Conservation (phyloP, 257 asterid genomes). For the Anisodus tanguticus region DNA sequence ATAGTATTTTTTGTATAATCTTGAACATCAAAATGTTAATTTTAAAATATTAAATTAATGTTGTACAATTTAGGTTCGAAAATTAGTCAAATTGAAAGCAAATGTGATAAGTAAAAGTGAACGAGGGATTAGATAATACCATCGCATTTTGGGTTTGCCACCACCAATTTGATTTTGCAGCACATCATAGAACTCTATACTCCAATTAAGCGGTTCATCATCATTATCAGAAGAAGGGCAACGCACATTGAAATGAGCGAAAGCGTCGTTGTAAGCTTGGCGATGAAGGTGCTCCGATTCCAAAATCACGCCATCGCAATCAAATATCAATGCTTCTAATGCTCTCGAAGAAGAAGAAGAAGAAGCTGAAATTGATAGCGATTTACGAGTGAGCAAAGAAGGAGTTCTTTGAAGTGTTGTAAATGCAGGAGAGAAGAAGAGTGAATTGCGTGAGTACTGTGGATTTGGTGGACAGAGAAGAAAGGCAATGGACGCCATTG, state of each 20-base stretch:
- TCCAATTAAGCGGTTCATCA: slow-evolving; percentile 69
- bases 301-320: slow-evolving; percentile 88
- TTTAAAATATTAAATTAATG: too few relatives aligned
- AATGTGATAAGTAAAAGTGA: too few relatives aligned
- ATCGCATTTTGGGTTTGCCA: slow-evolving; percentile 98
- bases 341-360: slow-evolving; percentile 38
- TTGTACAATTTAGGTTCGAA: not conserved
- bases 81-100: too few relatives aligned
- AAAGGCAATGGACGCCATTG: slow-evolving; percentile 59
- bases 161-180: slow-evolving; percentile 87
- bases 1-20: too few relatives aligned
- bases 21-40: too few relatives aligned
- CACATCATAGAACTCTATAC: slow-evolving; percentile 75
- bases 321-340: slow-evolving; percentile 80
- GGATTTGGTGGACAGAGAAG: slow-evolving; percentile 52
- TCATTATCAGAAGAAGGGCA: slow-evolving; percentile 50
- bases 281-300: slow-evolving; percentile 97
- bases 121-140: slow-evolving; percentile 44
- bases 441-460: slow-evolving; percentile 34
- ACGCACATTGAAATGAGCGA: slow-evolving; percentile 76
- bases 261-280: slow-evolving; percentile 93
- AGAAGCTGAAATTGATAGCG: slow-evolving; percentile 50
- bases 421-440: slow-evolving; percentile 38
- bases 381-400: slow-evolving; percentile 35
- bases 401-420: slow-evolving; percentile 26